These are phyloP conservation scores for Neocallimastix lanati DNA, from an alignment of 192 early-diverging fungal species.

Conservation along the genomic window DNA sequence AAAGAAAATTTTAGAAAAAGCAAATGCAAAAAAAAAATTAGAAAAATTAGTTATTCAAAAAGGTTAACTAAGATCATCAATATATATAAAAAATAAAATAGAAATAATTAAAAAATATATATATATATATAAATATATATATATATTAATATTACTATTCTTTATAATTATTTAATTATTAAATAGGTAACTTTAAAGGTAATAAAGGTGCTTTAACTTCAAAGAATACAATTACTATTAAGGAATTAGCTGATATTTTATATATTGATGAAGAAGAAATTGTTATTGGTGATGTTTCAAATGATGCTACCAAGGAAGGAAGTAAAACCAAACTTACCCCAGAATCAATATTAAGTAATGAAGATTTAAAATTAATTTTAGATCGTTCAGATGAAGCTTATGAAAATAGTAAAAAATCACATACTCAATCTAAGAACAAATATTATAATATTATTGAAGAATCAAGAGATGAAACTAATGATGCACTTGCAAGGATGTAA, in stretches of 20 bases:
- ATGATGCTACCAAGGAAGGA: no score
- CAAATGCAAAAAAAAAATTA: conserved; percentile 66
- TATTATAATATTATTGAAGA: no score
- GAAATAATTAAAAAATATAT: no score
- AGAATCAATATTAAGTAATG: conserved; percentile 14
- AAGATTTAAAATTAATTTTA: conserved; percentile 17
- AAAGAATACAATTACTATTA: conserved; percentile 22
- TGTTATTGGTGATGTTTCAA: conserved; percentile 12
- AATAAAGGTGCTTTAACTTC: conserved; percentile 23
- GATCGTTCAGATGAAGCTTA: conserved; percentile 20
- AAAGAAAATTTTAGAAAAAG: conserved; percentile 56
- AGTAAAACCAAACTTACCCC: neutral
- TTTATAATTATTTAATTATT: no score
- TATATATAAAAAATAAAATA: no score
- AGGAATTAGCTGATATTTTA: conserved; percentile 57
- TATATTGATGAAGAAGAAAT: conserved; percentile 50
- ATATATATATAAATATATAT: neutral
- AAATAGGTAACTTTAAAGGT: conserved; percentile 56
- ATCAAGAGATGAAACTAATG: no score
- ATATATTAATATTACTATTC: no score
- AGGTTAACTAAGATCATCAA: conserved; percentile 5
- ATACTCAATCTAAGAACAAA: neutral
- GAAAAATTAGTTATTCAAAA: conserved; percentile 94
- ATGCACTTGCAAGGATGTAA: no score
- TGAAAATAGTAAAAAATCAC: conserved; percentile 1